phyloP scores from a whole-genome alignment of 2,329 filamentous ascomycete genomes.

The Trichoderma lentiforme region DNA sequence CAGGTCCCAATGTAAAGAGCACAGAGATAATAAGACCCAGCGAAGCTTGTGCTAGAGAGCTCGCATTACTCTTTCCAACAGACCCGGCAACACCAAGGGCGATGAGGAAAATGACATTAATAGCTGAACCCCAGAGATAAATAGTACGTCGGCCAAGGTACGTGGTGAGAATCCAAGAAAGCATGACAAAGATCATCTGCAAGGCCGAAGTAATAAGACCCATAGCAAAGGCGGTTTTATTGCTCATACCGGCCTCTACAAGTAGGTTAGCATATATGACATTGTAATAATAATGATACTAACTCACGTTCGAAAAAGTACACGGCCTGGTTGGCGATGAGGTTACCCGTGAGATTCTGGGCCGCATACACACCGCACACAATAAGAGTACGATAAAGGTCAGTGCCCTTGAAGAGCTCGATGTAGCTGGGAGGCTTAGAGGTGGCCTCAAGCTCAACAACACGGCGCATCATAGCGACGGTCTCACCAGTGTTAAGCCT shows the following conservation, averaged over 20 bases:
- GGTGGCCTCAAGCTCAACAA: neutral
- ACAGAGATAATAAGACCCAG: neutral
- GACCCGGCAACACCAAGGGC: neutral
- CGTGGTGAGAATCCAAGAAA: slow-evolving; percentile 2
- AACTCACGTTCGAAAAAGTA: neutral
- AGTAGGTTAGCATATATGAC: neutral
- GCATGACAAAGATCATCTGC: slow-evolving; percentile 5
- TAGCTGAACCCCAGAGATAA: neutral
- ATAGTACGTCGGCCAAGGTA: neutral
- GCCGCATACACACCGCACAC: neutral
- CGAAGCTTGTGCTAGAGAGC: neutral
- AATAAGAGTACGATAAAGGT: neutral
- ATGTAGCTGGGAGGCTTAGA: neutral
- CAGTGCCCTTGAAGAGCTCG: neutral
- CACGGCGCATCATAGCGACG: neutral
- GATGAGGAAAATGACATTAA: neutral
- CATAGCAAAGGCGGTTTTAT: neutral
- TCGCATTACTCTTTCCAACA: neutral
- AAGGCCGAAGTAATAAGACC: neutral
- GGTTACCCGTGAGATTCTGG: slow-evolving; percentile 1
- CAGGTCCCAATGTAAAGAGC: slow-evolving; percentile 1
- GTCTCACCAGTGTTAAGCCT: neutral
- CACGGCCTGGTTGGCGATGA: neutral
- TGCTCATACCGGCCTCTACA: neutral
- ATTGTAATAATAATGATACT: neutral